A percentile compares a stretch with the other conserved stretches of the same genome.
Evolutionary conservation across 2,329 filamentous ascomycete genomes (phyloP).

Genomic region (Aplosporella prunicola): DNA sequence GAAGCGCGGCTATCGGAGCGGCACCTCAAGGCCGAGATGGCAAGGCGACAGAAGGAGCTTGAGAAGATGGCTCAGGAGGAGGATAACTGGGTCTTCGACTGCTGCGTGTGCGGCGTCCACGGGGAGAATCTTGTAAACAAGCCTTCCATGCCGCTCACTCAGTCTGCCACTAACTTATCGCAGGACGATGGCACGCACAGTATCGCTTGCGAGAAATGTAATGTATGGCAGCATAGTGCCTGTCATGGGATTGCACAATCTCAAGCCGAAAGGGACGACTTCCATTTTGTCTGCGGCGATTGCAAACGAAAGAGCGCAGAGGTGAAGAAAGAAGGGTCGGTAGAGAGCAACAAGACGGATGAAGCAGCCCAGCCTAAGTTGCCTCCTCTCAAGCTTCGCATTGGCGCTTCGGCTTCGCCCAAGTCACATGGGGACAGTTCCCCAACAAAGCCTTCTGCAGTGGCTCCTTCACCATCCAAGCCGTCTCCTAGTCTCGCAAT

Average conservation of each 20-base stretch:
- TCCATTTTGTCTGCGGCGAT: conserved; percentile 73
- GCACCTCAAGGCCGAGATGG: conserved; percentile 71
- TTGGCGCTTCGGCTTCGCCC: conserved; percentile 43
- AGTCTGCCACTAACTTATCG: conserved; percentile 16
- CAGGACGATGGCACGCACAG: conserved; percentile 87
- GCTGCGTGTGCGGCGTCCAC: conserved; percentile 74
- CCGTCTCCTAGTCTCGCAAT: conserved; percentile 13
- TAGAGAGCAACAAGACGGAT: too few relatives aligned
- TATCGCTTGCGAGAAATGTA: conserved; percentile 87
- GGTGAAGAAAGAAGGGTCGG: too few relatives aligned
- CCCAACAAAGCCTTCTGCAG: background rate
- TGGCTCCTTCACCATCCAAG: conserved; percentile 10
- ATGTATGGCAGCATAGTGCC: conserved; percentile 93
- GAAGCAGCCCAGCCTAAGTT: conserved; percentile 53
- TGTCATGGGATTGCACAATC: conserved; percentile 72
- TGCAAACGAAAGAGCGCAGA: conserved; percentile 56
- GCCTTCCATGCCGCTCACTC: background rate
- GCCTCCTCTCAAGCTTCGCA: conserved; percentile 49
- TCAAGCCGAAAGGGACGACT: conserved; percentile 76
- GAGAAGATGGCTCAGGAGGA: conserved; percentile 61
- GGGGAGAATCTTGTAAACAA: conserved; percentile 60
- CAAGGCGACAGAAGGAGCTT: conserved; percentile 67
- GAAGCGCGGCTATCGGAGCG: conserved; percentile 62
- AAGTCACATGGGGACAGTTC: conserved; percentile 12
- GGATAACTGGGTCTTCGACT: conserved; percentile 91